A percentile compares a stretch with the other conserved stretches of the same genome.
phyloP scores from a whole-genome alignment of 139 green algal genomes.

The Monoraphidium neglectum region DNA sequence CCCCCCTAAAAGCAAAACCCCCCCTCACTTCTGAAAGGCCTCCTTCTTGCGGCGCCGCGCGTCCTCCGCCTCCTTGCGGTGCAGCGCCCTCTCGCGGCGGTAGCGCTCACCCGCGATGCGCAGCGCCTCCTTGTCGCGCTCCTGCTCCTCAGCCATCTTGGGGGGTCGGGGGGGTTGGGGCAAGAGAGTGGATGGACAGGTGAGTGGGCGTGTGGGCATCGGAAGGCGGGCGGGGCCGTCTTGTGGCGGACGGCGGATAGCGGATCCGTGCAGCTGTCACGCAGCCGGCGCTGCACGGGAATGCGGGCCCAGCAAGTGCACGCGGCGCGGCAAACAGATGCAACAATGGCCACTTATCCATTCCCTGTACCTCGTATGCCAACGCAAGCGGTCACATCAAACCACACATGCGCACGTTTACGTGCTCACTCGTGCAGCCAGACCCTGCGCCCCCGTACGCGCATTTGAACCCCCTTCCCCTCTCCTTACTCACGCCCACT shows the following conservation, averaged over 20 bases:
- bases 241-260: neutral
- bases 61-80: slow-evolving; percentile 48
- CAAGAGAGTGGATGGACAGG: neutral
- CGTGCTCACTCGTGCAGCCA: no score
- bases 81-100: slow-evolving; percentile 43
- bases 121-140: slow-evolving; percentile 44
- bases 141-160: slow-evolving; percentile 50
- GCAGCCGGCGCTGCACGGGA: neutral
- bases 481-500: no score
- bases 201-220: neutral
- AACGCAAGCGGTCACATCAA: no score
- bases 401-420: no score
- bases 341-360: no score
- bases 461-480: no score
- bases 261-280: neutral
- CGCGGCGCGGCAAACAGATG: no score
- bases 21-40: slow-evolving; percentile 49
- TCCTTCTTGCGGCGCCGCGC: slow-evolving; percentile 52
- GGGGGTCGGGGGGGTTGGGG: neutral
- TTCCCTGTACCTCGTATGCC: no score
- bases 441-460: no score
- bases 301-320: no score
- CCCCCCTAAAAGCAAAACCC: no score
- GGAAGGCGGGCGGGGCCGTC: neutral
- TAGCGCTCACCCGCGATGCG: slow-evolving; percentile 22